Base-by-base conservation (phyloP, 2,329 filamentous ascomycete genomes). In the Aschersonia sp. region DNA sequence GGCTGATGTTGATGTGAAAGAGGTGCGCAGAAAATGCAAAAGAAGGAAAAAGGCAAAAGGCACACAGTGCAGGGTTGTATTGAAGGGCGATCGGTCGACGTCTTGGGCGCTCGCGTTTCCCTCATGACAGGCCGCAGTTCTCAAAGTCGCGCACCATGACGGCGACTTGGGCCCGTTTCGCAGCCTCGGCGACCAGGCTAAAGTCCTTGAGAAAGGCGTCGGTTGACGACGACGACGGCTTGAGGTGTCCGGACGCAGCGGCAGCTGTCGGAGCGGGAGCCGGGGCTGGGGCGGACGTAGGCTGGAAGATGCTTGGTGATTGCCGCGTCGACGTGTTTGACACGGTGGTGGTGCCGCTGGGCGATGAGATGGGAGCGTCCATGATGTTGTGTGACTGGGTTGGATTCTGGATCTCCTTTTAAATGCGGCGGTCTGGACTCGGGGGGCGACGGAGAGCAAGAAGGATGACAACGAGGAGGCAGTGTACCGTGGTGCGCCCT, bases 91-190 rank as follows among this genome's bases (percentile, higher is more conserved):
- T 37, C 8, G 8, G 2, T 37, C 33, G 33, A 8, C 8, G 33
- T 12, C 33, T 9, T 37, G 8, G 12, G 33, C 33, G 33, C 33
- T 12, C 33, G 8, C 33, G 8, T 37, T 37, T 8, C 33, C 30
- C 33, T 12, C 35, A 50, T 42, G 37, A 76, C 44, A 87, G 65
- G 47, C 76, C 78, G 58, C 85, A 75, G 53, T 80, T 78, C 58
- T 87, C 87, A 60, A 97, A 75, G 64, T 96, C 90, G 52, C 89
- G 76, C 73, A 89, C 85, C 62, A 96, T 71, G 58, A 88, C 81
- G 42, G 87, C 87, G 73, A 96, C 85, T 66, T 96, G 87, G 8
- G 90, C 90, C 42, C 89, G 75, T 67, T 94, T 95, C 42, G 88
- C 90, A 2, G 90, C 90, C 70, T 97, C 90, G 37, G 89, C 89